Evolutionary conservation across 2,329 filamentous ascomycete species (phyloP), one percentile per base, ranked within the genome.

Genomic region (Ilyonectria sp.): DNA sequence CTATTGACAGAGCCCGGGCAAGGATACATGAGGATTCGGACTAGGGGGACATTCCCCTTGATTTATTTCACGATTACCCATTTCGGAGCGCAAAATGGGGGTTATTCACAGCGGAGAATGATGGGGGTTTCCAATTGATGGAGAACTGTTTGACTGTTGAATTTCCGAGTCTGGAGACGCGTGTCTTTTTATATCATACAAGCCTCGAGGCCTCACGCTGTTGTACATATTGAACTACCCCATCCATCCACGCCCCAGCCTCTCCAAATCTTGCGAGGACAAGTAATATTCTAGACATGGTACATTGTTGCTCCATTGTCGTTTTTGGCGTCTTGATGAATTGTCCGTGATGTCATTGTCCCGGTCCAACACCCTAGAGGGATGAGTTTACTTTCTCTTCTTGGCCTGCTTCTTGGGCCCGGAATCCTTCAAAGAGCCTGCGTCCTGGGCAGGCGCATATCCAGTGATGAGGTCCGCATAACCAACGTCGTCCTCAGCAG

Each of bases 1-100:
- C 86, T 15, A 85, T 90, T 56, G 88, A 90, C 74, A 82, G 88
- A 55, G 88, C 88, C 56, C 80, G 88, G 69, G 88, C 88, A 58
- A 86, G 83, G 54, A 88, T 90, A 74, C 84, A 90, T 71, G 86
- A 89, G 62, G 88, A 91, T 75, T 90, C 88, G 64, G 86, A 90
- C 71, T 89, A 86, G 81, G 35, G 55, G 23, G 43, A 44, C 26
- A n/a, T 57, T 19, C 44, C 21, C 47, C 50, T 55, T 67, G 63
- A 40, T 55, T 58, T 33, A 53, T 57, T 63, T 70, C 67, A 68
- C 31, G 60, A 67, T 71, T 53, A 43, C 67, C 66, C 67, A 58
- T 53, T 56, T 67, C 65, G 67, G 61, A 67, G 71, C 49, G 40
- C 37, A 43, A 54, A 37, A 46, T 43, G 29, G 49, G 46, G 50